These are phyloP conservation scores for Bruguiera parviflora DNA, from an alignment of 345 rosid species.

Conservation along the genomic window DNA sequence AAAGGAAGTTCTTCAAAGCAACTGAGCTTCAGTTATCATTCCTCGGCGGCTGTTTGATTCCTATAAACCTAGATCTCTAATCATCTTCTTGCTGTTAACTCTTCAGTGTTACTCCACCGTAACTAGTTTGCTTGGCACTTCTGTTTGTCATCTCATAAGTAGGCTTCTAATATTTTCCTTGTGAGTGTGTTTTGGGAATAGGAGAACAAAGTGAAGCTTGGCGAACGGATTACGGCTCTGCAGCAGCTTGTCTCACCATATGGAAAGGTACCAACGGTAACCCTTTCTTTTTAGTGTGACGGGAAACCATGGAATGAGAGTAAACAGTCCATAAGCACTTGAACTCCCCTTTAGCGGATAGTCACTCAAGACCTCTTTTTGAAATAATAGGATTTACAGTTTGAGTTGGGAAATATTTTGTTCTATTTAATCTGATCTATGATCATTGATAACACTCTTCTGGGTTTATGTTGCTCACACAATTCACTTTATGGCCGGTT, in stretches of 20 bases:
- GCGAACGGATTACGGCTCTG: constrained; percentile 78
- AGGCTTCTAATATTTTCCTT: constrained; percentile 4
- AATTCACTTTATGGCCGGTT: neutral
- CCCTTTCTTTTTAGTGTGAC: constrained; percentile 1
- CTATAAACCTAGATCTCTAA: neutral
- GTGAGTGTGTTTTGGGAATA: constrained; percentile 31
- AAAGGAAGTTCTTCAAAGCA: neutral
- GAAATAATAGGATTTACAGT: neutral
- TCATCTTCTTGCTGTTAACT: neutral
- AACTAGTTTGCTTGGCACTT: neutral
- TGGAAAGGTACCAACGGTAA: constrained; percentile 63
- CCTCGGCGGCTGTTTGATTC: neutral
- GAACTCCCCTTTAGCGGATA: neutral
- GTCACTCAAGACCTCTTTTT: too few relatives aligned
- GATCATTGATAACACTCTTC: neutral
- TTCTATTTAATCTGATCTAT: neutral
- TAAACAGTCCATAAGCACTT: too few relatives aligned
- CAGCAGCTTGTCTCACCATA: constrained; percentile 96
- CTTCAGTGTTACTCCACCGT: neutral
- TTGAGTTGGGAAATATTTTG: neutral
- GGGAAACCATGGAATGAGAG: too few relatives aligned
- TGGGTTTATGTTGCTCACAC: neutral
- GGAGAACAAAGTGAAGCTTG: constrained; percentile 88
- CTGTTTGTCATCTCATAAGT: neutral
- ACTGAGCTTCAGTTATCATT: too few relatives aligned